A percentile compares a stretch with the other conserved stretches of the same genome.
phyloP scores from a whole-genome alignment of 257 asterid genomes.

The Plantago ovata region DNA sequence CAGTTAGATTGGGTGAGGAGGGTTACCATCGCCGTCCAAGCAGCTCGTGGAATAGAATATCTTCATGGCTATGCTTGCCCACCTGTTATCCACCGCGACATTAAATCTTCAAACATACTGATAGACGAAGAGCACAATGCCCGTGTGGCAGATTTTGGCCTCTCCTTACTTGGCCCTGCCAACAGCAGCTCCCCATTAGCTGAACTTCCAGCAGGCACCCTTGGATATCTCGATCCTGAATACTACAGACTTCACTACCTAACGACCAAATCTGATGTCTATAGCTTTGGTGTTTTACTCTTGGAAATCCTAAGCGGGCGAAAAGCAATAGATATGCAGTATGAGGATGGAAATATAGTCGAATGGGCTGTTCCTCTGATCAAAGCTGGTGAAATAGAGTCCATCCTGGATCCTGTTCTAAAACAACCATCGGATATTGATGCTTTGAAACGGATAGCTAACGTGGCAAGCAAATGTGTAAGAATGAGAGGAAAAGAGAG shows the following conservation, averaged over 20 bases:
- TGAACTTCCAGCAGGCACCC: conserved; percentile 67
- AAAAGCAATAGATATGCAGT: conserved; percentile 73
- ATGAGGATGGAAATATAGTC: conserved; percentile 71
- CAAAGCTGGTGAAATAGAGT: conserved; percentile 58
- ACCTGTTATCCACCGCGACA: conserved; percentile 75
- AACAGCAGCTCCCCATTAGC: conserved; percentile 61
- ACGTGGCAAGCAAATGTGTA: conserved; percentile 83
- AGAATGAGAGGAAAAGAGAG: conserved; percentile 78
- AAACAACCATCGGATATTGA: conserved; percentile 52
- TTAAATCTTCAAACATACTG: conserved; percentile 75
- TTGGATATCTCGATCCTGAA: conserved; percentile 90
- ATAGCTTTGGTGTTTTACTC: conserved; percentile 73
- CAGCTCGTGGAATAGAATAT: conserved; percentile 61
- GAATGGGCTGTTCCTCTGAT: conserved; percentile 94
- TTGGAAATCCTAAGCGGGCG: conserved; percentile 88
- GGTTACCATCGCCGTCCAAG: conserved; percentile 62
- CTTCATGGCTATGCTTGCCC: conserved; percentile 56
- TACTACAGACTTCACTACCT: conserved; percentile 78
- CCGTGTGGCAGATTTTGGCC: conserved; percentile 78
- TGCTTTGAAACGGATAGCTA: conserved; percentile 60
- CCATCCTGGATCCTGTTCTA: conserved; percentile 62
- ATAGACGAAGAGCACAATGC: conserved; percentile 72
- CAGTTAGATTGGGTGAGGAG: conserved; percentile 61
- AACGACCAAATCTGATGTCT: conserved; percentile 74
- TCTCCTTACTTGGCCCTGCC: conserved; percentile 69